Percentiles rank a stretch among this genome's conserved stretches.
phyloP scores from a whole-genome alignment of 2,329 filamentous ascomycete genomes.

The Fusarium sp. region DNA sequence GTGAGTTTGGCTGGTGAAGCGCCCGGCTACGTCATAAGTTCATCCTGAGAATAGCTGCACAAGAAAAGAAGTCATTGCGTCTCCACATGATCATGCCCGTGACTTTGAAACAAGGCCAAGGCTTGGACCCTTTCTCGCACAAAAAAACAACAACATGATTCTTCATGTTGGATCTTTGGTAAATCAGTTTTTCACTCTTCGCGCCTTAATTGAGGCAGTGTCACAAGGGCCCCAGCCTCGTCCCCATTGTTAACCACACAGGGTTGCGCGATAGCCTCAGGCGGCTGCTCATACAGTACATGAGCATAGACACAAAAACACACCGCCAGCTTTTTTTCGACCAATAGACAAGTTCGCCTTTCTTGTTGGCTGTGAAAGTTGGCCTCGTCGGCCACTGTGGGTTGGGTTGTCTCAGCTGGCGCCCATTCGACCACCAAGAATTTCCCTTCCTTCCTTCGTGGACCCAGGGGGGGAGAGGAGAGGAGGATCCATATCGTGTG shows the following conservation, averaged over 20 bases:
- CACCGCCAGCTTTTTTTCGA: background rate
- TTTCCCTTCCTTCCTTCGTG: background rate
- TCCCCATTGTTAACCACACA: conserved; percentile 2
- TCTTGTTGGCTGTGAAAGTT: background rate
- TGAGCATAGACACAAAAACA: background rate
- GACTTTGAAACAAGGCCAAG: conserved; percentile 10
- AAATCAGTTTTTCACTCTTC: background rate
- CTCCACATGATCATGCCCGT: conserved; percentile 26
- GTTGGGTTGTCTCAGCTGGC: conserved; percentile 9
- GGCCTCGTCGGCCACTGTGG: background rate
- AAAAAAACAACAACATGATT: background rate
- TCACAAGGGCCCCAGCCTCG: background rate
- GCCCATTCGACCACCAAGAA: background rate
- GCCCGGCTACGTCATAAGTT: conserved; percentile 17
- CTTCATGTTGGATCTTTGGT: background rate
- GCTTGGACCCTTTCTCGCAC: background rate
- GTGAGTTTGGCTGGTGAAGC: background rate
- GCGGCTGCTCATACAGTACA: conserved; percentile 1
- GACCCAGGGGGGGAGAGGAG: no score
- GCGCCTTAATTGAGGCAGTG: conserved; percentile 12
- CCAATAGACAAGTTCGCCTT: background rate
- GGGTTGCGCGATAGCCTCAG: background rate
- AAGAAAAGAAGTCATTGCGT: background rate
- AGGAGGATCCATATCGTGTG: background rate
- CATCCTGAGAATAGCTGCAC: conserved; percentile 3